phyloP scores from a whole-genome alignment of 257 asterid species.

The Lantana camara region DNA sequence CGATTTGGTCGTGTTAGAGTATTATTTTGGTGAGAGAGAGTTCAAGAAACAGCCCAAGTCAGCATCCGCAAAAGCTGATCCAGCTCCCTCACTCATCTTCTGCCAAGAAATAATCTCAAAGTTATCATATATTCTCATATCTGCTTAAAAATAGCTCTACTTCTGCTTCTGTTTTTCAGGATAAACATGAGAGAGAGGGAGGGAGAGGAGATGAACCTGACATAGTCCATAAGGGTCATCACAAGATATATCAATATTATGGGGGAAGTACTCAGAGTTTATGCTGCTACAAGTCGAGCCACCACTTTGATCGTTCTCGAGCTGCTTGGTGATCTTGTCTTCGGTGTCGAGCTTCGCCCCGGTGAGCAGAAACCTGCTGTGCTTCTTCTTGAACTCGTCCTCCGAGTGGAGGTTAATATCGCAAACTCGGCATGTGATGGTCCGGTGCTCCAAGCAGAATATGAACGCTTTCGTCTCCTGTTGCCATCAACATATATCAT shows the following conservation, averaged over 20 bases:
- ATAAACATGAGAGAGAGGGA: too few relatives aligned
- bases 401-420: background rate
- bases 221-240: conserved; percentile 21
- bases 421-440: conserved; percentile 4
- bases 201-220: background rate
- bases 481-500: too few relatives aligned
- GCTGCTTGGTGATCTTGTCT: background rate
- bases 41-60: conserved; percentile 16
- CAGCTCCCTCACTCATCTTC: background rate
- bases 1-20: too few relatives aligned
- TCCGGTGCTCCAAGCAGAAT: conserved; percentile 14
- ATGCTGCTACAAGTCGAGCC: background rate
- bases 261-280: background rate
- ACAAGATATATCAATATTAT: background rate
- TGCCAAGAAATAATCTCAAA: background rate
- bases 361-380: conserved; percentile 6
- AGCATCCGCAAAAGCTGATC: conserved; percentile 6
- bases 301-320: too few relatives aligned
- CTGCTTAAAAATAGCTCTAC: too few relatives aligned
- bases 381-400: background rate
- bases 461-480: conserved; percentile 14
- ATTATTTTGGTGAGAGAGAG: background rate
- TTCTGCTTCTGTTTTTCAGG: too few relatives aligned
- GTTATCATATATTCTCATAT: background rate
- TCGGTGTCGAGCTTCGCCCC: conserved; percentile 5